Conservation (phyloP, 2,329 filamentous ascomycete genomes). For the Verticillium nubilum region DNA sequence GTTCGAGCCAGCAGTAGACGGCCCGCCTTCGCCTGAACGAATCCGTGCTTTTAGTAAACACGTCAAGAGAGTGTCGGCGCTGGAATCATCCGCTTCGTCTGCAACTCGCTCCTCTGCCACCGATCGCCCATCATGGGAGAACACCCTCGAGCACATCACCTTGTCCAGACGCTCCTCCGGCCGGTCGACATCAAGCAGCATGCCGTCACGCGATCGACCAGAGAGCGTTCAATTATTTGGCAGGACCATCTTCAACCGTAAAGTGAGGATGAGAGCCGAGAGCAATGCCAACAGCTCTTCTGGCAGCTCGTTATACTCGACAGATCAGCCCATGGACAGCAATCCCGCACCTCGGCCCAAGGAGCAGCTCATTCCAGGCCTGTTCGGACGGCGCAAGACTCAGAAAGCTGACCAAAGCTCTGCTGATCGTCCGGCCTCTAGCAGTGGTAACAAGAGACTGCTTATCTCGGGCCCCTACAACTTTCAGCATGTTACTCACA, state of each 20-base stretch:
- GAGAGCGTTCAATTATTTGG: constrained; percentile 57
- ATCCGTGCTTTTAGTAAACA: constrained; percentile 54
- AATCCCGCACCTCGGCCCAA: constrained; percentile 19
- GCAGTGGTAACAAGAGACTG: constrained; percentile 30
- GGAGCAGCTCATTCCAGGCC: constrained; percentile 41
- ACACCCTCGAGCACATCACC: constrained; percentile 38
- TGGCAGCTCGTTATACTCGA: constrained; percentile 41
- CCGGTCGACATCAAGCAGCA: constrained; percentile 47
- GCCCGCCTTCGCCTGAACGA: constrained; percentile 54
- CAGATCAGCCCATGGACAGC: constrained; percentile 32
- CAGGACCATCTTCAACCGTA: constrained; percentile 53
- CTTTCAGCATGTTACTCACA: constrained; percentile 61
- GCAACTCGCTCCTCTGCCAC: constrained; percentile 37
- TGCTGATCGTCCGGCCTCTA: constrained; percentile 9
- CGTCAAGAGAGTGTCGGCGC: constrained; percentile 48
- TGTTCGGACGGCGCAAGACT: constrained; percentile 46
- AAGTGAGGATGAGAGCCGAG: constrained; percentile 45
- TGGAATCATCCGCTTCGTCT: constrained; percentile 50
- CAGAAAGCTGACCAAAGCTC: constrained; percentile 7
- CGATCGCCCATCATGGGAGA: constrained; percentile 45
- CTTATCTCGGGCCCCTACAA: constrained; percentile 61
- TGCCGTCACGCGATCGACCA: constrained; percentile 46
- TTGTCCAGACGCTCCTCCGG: constrained; percentile 53
- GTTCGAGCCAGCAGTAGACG: constrained; percentile 53
- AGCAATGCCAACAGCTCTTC: constrained; percentile 42